Base-by-base conservation (phyloP, 1,284 basidiomycete species). In the Athelia psychrophila region DNA sequence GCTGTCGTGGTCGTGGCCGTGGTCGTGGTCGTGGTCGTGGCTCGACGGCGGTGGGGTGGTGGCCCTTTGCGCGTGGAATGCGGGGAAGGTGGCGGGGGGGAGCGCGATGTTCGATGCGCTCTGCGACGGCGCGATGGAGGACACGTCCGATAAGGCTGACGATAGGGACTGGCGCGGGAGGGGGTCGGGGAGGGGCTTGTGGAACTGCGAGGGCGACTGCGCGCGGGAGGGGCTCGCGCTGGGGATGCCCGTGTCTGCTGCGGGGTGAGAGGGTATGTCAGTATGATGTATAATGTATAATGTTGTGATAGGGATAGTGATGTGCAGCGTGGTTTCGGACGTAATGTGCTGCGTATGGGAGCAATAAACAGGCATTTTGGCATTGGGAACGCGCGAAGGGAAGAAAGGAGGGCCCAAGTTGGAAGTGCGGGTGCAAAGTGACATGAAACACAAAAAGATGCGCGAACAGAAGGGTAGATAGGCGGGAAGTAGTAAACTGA, bases 81-180 rank as follows among this genome's bases (percentile, higher is more conserved):
- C 44, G 47, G 48, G 22, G 44, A 47, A 13, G 47, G 44, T 18
- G 51, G 51, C 20, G 2, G 50, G 19, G 18, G 52, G 47, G n/a
- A 61, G 24, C 50, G 69, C 63, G 51, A 73, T 68, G 64, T 85
- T 80, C 19, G 84, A 85, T 2, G 80, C 81, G 1, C 85, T 88
- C 59, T 88, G 86, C 51, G 84, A 85, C 30, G 84, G 82, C 1
- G 79, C 74, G 53, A 84, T 65, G 2, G 81, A 81, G 32, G 78
- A 81, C 13, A 70, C 62, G 54, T 76, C 75, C 18, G 80, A 81
- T 35, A n/a, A 35, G 33, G 38, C 16, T 22, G 38, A 6, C 38
- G n/a, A n/a, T n/a, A n/a, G n/a, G n/a, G n/a, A n/a, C n/a, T n/a
- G n/a, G 38, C 20, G 38, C 38, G 16, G 38, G 8, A 16, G 8